Conservation (phyloP, 371 early-diverging fungal genomes). For the Dichotomocladium elegans region DNA sequence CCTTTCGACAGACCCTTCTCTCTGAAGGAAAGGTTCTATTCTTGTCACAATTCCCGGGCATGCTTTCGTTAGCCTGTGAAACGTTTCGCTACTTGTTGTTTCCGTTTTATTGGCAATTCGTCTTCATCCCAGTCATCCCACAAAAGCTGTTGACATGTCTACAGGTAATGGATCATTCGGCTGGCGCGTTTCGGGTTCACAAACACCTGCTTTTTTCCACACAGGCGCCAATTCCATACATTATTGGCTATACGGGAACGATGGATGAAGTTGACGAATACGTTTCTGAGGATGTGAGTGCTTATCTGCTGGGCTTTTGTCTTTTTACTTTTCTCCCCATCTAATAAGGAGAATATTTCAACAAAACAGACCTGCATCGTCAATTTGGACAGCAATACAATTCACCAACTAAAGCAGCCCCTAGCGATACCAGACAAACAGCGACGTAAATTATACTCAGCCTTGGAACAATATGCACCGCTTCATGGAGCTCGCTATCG, state of each 20-base stretch:
- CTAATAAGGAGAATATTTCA: not conserved
- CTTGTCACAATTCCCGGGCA: conserved; percentile 62
- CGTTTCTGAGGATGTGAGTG: conserved; percentile 61
- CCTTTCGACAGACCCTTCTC: conserved; percentile 47
- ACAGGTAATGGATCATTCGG: conserved; percentile 46
- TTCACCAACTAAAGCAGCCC: conserved; percentile 40
- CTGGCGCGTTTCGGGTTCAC: not conserved
- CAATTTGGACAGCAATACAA: conserved; percentile 55
- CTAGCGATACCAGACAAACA: conserved; percentile 48
- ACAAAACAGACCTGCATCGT: conserved; percentile 45
- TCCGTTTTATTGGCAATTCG: conserved; percentile 81
- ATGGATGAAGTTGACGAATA: conserved; percentile 57
- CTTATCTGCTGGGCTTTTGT: too few relatives aligned
- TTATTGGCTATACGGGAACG: conserved; percentile 67
- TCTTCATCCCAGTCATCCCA: conserved; percentile 78
- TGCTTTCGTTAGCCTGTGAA: conserved; percentile 74
- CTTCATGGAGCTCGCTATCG: conserved; percentile 29
- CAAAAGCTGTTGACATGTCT: conserved; percentile 66
- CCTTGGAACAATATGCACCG: conserved; percentile 53
- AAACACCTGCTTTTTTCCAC: not conserved
- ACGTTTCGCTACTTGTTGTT: conserved; percentile 67
- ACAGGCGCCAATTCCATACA: conserved; percentile 77
- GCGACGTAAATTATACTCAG: conserved; percentile 49
- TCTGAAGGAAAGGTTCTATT: conserved; percentile 77
- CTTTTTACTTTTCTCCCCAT: not conserved